Conservation (phyloP, 257 asterid genomes). For the Jaltomata sinuosa region DNA sequence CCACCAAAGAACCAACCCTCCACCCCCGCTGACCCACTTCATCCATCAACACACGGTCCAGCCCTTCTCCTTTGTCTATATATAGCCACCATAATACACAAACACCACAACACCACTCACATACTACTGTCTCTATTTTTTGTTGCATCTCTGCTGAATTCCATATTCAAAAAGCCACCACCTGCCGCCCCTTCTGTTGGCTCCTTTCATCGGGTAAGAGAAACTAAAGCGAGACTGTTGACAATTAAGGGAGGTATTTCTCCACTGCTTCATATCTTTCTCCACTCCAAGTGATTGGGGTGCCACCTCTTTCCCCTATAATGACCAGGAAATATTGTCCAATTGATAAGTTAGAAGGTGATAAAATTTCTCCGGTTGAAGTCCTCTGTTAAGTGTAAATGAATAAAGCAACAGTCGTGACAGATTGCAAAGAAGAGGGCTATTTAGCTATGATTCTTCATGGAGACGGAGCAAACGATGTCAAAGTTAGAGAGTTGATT, state of each 20-base stretch:
- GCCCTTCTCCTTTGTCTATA: not conserved
- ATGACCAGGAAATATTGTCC: not conserved
- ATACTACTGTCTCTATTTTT: not conserved
- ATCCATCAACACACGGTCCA: not conserved
- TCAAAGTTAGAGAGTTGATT: constrained; percentile 37
- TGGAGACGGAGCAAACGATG: not conserved
- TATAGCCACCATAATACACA: not conserved
- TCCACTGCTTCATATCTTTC: not conserved
- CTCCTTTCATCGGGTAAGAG: not conserved
- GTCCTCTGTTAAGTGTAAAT: not conserved
- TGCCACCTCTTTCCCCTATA: not conserved
- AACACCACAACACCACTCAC: not conserved
- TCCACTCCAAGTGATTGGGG: not conserved
- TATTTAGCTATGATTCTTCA: not conserved
- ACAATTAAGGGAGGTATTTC: not conserved
- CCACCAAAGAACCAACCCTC: not conserved
- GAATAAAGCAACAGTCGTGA: not conserved
- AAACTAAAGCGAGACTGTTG: not conserved
- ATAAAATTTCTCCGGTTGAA: not conserved
- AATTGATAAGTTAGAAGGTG: not conserved
- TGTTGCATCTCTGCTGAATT: not conserved
- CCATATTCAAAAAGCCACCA: not conserved
- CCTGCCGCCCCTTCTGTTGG: not conserved
- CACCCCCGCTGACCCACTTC: not conserved
- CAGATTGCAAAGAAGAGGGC: not conserved